Base-by-base conservation (phyloP, 208 protist species). In the Wallacemonas rigidus region DNA sequence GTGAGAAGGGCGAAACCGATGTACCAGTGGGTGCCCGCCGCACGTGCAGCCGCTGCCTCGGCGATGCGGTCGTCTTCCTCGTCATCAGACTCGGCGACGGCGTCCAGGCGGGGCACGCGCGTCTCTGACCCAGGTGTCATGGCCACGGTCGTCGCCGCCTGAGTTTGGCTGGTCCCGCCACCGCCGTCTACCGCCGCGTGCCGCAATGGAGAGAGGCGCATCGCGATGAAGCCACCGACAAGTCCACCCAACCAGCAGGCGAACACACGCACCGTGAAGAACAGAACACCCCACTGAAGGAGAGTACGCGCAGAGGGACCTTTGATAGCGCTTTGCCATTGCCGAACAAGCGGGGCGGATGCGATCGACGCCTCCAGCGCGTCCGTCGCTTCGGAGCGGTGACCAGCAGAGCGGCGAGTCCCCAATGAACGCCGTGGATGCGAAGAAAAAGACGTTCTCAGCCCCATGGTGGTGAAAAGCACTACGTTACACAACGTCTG, bases 1-100 rank as follows among this genome's bases (percentile, higher is more conserved):
- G 75, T 80, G 55, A 80, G 53, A 1, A 78, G 53, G 4, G 67
- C 74, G 45, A 78, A 48, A 11, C 74, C 74, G 47, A 78, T 73
- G 57, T 48, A 67, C 43, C 58, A 54, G 12, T 54, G 69, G 50
- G 73, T 62, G 2, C 67, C 61, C 8, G 41, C 39, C 41, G 36
- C 60, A 6, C 60, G 36, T 12, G 15, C 43, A 14, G 36, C 41
- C n/a, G 17, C 50, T 51, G 4, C 43, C 40, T 26, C 56, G 9
- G 26, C 15, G 35, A 43, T 17, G 15, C 9, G 12, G 35, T 62
- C 39, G 56, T 12, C 26, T 35, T 38, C 56, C 35, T 43, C 26
- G 26, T 0, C 26, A 26, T 26, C 26, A 26, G 26, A 26, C 26
- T 26, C 26, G 26, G 26, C 26, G 26, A 26, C 26, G 26, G 26